Percentiles rank a stretch among this genome's conserved stretches.
Conservation (phyloP, 2,329 filamentous ascomycete genomes). For the Taxawa tesnikishii region DNA sequence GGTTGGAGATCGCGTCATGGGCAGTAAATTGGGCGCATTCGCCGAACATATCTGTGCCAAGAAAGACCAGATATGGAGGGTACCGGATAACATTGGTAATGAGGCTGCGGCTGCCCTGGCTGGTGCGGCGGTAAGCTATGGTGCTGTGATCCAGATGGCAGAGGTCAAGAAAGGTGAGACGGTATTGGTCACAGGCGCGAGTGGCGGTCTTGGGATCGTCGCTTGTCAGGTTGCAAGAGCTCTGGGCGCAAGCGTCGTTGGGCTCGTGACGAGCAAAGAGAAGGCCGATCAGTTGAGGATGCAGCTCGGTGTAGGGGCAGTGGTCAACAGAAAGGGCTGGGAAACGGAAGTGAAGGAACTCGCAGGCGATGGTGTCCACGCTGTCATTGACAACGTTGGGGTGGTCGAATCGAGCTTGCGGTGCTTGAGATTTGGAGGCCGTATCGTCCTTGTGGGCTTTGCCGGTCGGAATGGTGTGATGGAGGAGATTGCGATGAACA, state of each 20-base stretch:
- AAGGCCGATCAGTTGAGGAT: conserved; percentile 27
- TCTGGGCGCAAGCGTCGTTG: conserved; percentile 41
- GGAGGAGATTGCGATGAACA: conserved; percentile 43
- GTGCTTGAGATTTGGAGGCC: conserved; percentile 41
- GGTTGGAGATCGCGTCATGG: conserved; percentile 43
- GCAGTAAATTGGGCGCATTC: conserved; percentile 38
- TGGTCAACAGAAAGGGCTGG: conserved; percentile 32
- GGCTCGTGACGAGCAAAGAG: conserved; percentile 33
- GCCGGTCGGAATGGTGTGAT: conserved; percentile 41
- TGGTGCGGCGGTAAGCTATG: conserved; percentile 43
- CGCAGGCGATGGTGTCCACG: conserved; percentile 38
- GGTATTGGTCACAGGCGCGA: conserved; percentile 43
- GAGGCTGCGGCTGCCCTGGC: conserved; percentile 41
- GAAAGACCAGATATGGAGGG: conserved; percentile 24
- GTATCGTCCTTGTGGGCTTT: conserved; percentile 46
- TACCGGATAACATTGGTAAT: conserved; percentile 35
- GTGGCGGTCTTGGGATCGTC: conserved; percentile 43
- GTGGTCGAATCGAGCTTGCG: conserved; percentile 42
- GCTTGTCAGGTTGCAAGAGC: conserved; percentile 44
- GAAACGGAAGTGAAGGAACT: conserved; percentile 35
- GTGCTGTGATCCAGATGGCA: conserved; percentile 32
- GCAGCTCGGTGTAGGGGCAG: conserved; percentile 16
- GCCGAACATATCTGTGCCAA: conserved; percentile 37
- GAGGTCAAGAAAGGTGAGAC: conserved; percentile 33
- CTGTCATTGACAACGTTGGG: conserved; percentile 47